Conservation (phyloP, 805 yeast species). For the Spathaspora sp. region DNA sequence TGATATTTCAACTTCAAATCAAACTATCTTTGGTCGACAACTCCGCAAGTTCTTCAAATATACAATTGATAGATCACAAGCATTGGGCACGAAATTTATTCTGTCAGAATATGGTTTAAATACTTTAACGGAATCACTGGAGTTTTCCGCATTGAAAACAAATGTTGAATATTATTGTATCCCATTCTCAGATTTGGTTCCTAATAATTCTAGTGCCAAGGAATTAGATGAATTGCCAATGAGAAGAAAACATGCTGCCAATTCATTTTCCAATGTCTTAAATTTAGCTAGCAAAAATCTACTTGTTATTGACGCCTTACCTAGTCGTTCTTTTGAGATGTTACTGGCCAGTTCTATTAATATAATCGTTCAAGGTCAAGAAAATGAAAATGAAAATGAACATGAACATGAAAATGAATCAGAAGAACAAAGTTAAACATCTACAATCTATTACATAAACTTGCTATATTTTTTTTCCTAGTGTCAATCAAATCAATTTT, state of each 20-base stretch:
- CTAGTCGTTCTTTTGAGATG: background rate
- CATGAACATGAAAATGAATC: background rate
- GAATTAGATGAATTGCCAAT: constrained; percentile 13
- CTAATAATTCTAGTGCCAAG: constrained; percentile 8
- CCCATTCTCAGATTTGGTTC: constrained; percentile 15
- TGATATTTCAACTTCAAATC: background rate
- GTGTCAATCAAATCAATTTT: background rate
- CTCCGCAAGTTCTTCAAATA: constrained; percentile 3
- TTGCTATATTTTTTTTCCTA: background rate
- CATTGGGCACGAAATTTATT: background rate
- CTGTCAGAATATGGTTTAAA: background rate
- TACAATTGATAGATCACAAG: background rate
- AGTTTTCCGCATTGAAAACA: background rate
- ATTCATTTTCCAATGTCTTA: constrained; percentile 23
- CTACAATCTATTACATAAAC: background rate
- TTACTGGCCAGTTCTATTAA: background rate
- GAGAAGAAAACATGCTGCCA: constrained; percentile 21
- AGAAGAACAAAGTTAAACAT: too few species aligned
- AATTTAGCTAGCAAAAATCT: constrained; percentile 19
- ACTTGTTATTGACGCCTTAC: background rate
- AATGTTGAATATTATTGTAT: constrained; percentile 2
- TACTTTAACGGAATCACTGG: background rate
- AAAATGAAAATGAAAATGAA: too few species aligned
- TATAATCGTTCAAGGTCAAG: background rate
- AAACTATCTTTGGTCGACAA: background rate